Evolutionary conservation across 1,284 basidiomycete species (phyloP), one percentile per base, ranked within the genome.

Genomic region (Porogramme epimiltina): DNA sequence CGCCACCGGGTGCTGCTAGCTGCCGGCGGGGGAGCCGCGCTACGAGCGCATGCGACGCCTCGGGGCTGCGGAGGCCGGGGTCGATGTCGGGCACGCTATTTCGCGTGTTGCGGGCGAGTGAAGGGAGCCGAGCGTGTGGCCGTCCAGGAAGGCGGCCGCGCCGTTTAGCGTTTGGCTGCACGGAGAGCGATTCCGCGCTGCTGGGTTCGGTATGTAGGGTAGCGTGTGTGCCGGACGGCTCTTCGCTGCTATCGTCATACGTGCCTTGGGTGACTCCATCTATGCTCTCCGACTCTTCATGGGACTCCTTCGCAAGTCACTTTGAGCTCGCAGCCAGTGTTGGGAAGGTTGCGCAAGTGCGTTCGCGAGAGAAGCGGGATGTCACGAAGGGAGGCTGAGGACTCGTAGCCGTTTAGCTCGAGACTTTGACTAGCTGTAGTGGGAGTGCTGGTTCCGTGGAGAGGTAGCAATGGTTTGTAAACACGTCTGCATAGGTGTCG

Each of bases 251-350:
- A 6, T 31, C 13, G 28, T 13, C 13, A 54, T 45, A 46, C 19
- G 51, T 58, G 20, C 40, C 56, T 16, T 57, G 60, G 16, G 57
- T 53, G 38, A 67, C 68, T 49, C 80, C 80, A 64, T 87, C 89
- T 55, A 88, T 89, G 36, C 87, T 89, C 70, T 91, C 88, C 28
- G 87, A 87, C 26, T 87, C 89, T 65, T 91, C 89, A 55, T 92
- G 89, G 60, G 88, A 91, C 68, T 92, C 90, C 66, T 91, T 90
- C 20, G 88, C 87, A 9, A 92, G 74, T 40, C 89, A 66, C 66
- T 82, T 86, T 15, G 89, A 90, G 39, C 86, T 80, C 33, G 80
- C 76, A 49, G 78, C 85, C 0, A 89, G 90, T 69, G 91, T 89
- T 28, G 89, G 89, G 82, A 91, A 88, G 44, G 92, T 76, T 18